These are phyloP conservation scores for Brettanomyces custersianus DNA, from an alignment of 805 yeast species.

Conservation along the genomic window DNA sequence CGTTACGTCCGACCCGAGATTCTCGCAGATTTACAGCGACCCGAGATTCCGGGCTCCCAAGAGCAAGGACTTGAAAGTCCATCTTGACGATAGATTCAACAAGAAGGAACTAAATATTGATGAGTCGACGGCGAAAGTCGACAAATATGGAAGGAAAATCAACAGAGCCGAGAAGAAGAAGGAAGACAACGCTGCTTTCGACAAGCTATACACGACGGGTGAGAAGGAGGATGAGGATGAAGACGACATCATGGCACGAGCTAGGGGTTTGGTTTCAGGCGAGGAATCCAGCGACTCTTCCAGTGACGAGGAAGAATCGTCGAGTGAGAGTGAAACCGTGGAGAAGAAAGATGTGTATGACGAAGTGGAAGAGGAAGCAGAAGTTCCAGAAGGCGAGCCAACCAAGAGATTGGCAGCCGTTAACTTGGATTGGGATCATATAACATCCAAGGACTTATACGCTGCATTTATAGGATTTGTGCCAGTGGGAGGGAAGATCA, in stretches of 20 bases:
- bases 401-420: conserved; percentile 79
- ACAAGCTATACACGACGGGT: conserved; percentile 16
- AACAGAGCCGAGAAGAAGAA: conserved; percentile 26
- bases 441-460: conserved; percentile 79
- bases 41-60: conserved; percentile 80
- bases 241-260: conserved; percentile 27
- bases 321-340: conserved; percentile 37
- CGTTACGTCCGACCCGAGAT: conserved; percentile 53
- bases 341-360: conserved; percentile 27
- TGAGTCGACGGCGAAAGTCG: conserved; percentile 61
- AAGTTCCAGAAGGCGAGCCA: conserved; percentile 85
- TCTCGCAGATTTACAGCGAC: conserved; percentile 70
- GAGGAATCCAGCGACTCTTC: conserved; percentile 33
- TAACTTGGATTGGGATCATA: conserved; percentile 95
- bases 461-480: conserved; percentile 83
- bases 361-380: conserved; percentile 44
- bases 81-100: conserved; percentile 76
- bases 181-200: conserved; percentile 17
- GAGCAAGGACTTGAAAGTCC: conserved; percentile 59
- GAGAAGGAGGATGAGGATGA: conserved; percentile 27
- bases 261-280: conserved; percentile 48
- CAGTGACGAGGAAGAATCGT: conserved; percentile 25
- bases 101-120: conserved; percentile 54
- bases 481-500: conserved; percentile 63
- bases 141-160: conserved; percentile 78